Conservation (phyloP, 345 rosid genomes). For the Pistacia atlantica region DNA sequence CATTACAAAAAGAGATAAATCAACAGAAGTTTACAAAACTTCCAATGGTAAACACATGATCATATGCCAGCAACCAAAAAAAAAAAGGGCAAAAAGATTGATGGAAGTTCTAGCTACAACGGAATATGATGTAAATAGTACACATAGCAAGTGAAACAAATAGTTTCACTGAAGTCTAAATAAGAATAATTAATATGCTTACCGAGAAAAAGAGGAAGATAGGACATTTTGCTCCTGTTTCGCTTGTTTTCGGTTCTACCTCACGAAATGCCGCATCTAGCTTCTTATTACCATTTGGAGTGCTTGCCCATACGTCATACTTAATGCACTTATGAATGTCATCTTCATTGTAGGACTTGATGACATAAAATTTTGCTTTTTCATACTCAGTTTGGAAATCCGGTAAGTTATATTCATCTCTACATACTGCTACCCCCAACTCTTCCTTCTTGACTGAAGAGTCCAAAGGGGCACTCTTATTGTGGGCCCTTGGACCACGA, state of each 20-base stretch:
- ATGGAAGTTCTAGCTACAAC: neutral
- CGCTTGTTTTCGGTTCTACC: slow-evolving; percentile 46
- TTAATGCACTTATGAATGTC: slow-evolving; percentile 79
- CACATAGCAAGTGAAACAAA: neutral
- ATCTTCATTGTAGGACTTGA: slow-evolving; percentile 82
- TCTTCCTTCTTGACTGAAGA: slow-evolving; percentile 42
- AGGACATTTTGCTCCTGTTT: slow-evolving; percentile 50
- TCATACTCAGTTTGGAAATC: slow-evolving; percentile 56
- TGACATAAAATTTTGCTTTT: slow-evolving; percentile 65
- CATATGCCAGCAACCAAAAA: neutral
- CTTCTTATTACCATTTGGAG: slow-evolving; percentile 69
- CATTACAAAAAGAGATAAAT: neutral
- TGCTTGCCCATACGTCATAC: slow-evolving; percentile 80
- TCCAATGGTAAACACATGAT: neutral
- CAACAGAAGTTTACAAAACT: neutral
- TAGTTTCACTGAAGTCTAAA: neutral
- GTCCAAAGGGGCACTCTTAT: slow-evolving; percentile 41
- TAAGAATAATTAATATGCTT: slow-evolving; percentile 26
- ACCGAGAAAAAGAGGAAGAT: slow-evolving; percentile 80
- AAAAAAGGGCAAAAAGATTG: neutral
- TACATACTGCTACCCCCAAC: slow-evolving; percentile 28
- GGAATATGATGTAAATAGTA: neutral
- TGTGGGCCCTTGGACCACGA: slow-evolving; percentile 66
- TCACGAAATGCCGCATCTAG: slow-evolving; percentile 65
- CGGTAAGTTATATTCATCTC: slow-evolving; percentile 54